Evolutionary conservation across 208 protist genomes (phyloP).

Genomic region (Acanthamoeba healyi): DNA sequence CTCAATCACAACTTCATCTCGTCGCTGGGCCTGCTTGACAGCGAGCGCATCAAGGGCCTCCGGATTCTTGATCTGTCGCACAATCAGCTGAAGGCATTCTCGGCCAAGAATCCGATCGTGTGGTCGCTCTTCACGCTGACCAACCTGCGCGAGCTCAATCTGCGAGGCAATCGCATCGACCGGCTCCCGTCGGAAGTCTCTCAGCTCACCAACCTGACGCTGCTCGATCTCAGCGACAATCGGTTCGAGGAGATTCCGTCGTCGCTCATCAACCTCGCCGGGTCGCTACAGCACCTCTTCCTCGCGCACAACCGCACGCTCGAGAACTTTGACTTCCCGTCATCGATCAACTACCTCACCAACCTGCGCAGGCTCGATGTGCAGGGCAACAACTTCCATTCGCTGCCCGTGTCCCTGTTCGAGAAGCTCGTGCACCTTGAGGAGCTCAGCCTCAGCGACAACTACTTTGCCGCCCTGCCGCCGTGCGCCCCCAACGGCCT

Average conservation of each 20-base stretch:
- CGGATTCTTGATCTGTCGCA: background rate
- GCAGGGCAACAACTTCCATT: slow-evolving; percentile 11
- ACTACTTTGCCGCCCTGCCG: background rate
- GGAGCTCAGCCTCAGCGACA: slow-evolving; percentile 37
- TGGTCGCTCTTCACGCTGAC: background rate
- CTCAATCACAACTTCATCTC: slow-evolving; percentile 27
- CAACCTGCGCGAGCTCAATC: slow-evolving; percentile 39
- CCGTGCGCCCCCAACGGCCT: background rate
- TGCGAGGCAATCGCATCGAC: background rate
- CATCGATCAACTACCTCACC: slow-evolving; percentile 28
- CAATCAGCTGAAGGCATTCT: slow-evolving; percentile 15
- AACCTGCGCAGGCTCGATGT: slow-evolving; percentile 25
- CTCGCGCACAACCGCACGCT: slow-evolving; percentile 20
- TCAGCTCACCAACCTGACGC: slow-evolving; percentile 27
- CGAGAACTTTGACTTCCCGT: slow-evolving; percentile 35
- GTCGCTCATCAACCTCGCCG: background rate
- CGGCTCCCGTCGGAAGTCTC: slow-evolving; percentile 9
- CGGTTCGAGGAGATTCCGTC: background rate
- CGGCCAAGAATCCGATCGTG: background rate
- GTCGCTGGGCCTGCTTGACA: background rate
- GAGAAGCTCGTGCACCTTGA: slow-evolving; percentile 23
- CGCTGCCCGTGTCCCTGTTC: slow-evolving; percentile 14
- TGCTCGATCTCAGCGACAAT: slow-evolving; percentile 37
- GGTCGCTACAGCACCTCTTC: background rate
- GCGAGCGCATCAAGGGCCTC: background rate